Conservation (phyloP, 73 alveolate genomes). For the Urostyla sp. region DNA sequence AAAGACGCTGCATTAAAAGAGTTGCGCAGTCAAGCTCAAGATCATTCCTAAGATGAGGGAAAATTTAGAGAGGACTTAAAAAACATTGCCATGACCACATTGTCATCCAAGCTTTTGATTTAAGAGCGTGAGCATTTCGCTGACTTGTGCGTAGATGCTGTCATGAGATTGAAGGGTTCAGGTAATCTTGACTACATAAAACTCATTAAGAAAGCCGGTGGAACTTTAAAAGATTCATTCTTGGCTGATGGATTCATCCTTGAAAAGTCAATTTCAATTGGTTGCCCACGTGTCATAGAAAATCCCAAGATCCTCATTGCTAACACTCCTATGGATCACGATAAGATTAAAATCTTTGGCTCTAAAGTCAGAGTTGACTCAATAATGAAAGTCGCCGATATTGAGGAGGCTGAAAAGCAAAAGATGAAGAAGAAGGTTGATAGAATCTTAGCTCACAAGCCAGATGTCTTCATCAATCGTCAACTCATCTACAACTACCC, state of each 20-base stretch:
- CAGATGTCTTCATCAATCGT: slow-evolving; percentile 98
- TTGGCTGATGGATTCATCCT: slow-evolving; percentile 97
- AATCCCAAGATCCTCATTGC: slow-evolving; percentile 94
- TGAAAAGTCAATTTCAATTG: slow-evolving; percentile 93
- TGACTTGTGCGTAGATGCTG: slow-evolving; percentile 97
- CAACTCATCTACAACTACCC: slow-evolving; percentile 98
- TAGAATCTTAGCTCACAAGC: slow-evolving; percentile 91
- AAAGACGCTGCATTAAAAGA: slow-evolving; percentile 90
- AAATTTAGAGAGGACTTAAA: slow-evolving; percentile 88
- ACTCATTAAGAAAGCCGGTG: slow-evolving; percentile 97
- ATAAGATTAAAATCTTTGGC: slow-evolving; percentile 97
- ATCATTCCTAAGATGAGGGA: slow-evolving; percentile 79
- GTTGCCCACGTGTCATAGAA: slow-evolving; percentile 87
- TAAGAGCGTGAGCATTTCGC: slow-evolving; percentile 96
- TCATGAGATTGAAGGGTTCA: slow-evolving; percentile 92
- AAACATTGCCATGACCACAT: slow-evolving; percentile 96
- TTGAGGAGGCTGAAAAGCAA: slow-evolving; percentile 97
- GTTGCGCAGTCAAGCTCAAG: slow-evolving; percentile 79
- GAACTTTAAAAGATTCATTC: slow-evolving; percentile 93
- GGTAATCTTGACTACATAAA: slow-evolving; percentile 91
- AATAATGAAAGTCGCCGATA: slow-evolving; percentile 94
- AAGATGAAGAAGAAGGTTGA: slow-evolving; percentile 97
- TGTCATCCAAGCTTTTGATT: slow-evolving; percentile 93
- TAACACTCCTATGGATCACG: slow-evolving; percentile 98
- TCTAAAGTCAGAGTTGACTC: slow-evolving; percentile 96